A percentile compares a stretch with the other conserved stretches of the same genome.
Evolutionary conservation across 1,139 yeast genomes (phyloP).

Genomic region (Lodderomyces beijingensis): DNA sequence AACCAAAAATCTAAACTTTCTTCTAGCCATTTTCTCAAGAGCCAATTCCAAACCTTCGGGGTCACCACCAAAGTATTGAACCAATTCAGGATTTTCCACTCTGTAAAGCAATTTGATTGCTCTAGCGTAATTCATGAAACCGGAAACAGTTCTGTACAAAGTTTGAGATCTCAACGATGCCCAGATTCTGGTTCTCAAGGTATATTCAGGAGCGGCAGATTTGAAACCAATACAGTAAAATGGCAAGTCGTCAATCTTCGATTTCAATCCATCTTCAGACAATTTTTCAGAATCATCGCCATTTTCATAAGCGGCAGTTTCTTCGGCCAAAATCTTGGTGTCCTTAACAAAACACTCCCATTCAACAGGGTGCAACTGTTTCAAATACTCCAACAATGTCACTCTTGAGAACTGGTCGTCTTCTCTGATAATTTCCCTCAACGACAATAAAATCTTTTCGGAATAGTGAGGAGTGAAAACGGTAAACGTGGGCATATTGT

Average conservation of each 20-base stretch:
- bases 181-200: constrained; percentile 98
- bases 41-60: constrained; percentile 95
- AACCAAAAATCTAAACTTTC: constrained; percentile 95
- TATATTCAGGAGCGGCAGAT: constrained; percentile 98
- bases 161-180: constrained; percentile 98
- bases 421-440: constrained; percentile 97
- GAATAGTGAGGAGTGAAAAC: constrained; percentile 97
- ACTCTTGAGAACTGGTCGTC: constrained; percentile 98
- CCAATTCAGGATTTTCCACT: constrained; percentile 98
- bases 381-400: constrained; percentile 90
- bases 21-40: constrained; percentile 97
- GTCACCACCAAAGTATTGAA: constrained; percentile 96
- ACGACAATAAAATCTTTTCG: constrained; percentile 89
- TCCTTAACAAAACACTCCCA: constrained; percentile 99
- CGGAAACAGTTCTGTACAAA: constrained; percentile 95
- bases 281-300: constrained; percentile 60
- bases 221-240: constrained; percentile 99
- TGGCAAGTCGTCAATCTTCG: constrained; percentile 94
- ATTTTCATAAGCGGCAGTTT: constrained; percentile 81
- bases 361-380: constrained; percentile 97
- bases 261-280: constrained; percentile 71
- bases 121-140: constrained; percentile 98
- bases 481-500: constrained; percentile 98
- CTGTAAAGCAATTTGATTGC: constrained; percentile 96
- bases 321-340: constrained; percentile 97